A percentile compares a stretch with the other conserved stretches of the same genome.
Evolutionary conservation across 1,284 basidiomycete species (phyloP).

Genomic region (Melampsora larici-populina): DNA sequence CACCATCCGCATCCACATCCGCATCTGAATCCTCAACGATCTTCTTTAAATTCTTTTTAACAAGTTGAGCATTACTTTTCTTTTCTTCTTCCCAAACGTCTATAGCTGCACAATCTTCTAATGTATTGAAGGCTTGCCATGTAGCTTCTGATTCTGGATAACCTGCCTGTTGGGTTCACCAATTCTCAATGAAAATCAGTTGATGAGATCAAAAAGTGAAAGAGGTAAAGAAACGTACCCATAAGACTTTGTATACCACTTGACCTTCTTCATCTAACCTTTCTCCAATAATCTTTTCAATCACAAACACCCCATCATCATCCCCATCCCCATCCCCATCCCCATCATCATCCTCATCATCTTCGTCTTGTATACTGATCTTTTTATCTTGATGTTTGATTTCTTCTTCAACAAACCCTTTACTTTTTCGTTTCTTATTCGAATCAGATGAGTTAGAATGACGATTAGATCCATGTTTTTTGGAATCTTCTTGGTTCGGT

Average conservation of each 20-base stretch:
- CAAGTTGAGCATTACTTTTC: too few species aligned
- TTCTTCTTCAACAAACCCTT: not conserved
- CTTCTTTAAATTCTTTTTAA: too few species aligned
- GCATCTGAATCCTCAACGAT: too few species aligned
- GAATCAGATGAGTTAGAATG: too few species aligned
- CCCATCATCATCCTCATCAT: not conserved
- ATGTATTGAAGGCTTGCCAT: conserved; percentile 26
- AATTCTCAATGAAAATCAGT: too few species aligned
- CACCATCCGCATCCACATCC: too few species aligned
- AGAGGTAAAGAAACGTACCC: conserved; percentile 2
- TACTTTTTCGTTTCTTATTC: conserved; percentile 11
- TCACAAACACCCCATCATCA: conserved; percentile 22
- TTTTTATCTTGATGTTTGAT: not conserved
- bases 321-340: not conserved
- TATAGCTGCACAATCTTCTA: conserved; percentile 31
- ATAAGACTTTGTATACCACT: conserved; percentile 37
- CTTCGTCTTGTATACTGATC: not conserved
- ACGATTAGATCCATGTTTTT: too few species aligned
- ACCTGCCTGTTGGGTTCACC: conserved; percentile 26
- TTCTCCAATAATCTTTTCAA: conserved; percentile 34
- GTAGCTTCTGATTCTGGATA: conserved; percentile 33
- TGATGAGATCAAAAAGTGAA: not conserved
- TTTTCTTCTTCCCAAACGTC: conserved; percentile 17
- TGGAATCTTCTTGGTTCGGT: too few species aligned
- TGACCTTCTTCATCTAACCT: too few species aligned